A percentile compares a stretch with the other conserved stretches of the same genome.
Evolutionary conservation across 2,329 filamentous ascomycete genomes (phyloP).

Genomic region (Dothistroma septosporum): DNA sequence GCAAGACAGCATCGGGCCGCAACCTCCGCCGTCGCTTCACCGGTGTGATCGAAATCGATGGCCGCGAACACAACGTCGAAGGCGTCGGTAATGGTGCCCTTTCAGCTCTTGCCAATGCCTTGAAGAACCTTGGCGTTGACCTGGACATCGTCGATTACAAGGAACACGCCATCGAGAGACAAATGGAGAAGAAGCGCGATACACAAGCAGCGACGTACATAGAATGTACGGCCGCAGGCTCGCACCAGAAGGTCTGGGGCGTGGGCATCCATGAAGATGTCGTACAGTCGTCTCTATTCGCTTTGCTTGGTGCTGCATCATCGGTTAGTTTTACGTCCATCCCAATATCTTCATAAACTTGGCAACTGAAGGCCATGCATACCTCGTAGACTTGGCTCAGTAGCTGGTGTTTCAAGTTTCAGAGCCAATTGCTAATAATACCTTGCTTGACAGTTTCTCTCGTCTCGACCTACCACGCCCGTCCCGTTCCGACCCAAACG

Average conservation of each 20-base stretch:
- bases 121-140: constrained; percentile 74
- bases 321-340: constrained; percentile 62
- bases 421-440: constrained; percentile 6
- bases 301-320: constrained; percentile 77
- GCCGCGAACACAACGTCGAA: constrained; percentile 69
- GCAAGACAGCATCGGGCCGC: constrained; percentile 63
- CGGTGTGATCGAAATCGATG: constrained; percentile 78
- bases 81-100: constrained; percentile 88
- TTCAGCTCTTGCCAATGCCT: constrained; percentile 77
- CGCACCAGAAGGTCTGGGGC: constrained; percentile 75
- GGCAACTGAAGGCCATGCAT: not conserved
- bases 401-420: not conserved
- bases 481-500: constrained; percentile 58
- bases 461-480: constrained; percentile 65
- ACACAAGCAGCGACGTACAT: constrained; percentile 96
- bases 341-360: not conserved
- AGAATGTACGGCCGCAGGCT: constrained; percentile 70
- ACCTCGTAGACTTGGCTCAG: not conserved
- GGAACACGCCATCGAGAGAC: constrained; percentile 71
- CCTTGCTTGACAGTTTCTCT: constrained; percentile 59
- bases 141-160: constrained; percentile 93
- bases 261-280: constrained; percentile 91
- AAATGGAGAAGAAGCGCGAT: constrained; percentile 52
- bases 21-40: constrained; percentile 78
- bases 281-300: constrained; percentile 82